phyloP scores from a whole-genome alignment of 768 basidiomycete species.

The Serendipita sp. region DNA sequence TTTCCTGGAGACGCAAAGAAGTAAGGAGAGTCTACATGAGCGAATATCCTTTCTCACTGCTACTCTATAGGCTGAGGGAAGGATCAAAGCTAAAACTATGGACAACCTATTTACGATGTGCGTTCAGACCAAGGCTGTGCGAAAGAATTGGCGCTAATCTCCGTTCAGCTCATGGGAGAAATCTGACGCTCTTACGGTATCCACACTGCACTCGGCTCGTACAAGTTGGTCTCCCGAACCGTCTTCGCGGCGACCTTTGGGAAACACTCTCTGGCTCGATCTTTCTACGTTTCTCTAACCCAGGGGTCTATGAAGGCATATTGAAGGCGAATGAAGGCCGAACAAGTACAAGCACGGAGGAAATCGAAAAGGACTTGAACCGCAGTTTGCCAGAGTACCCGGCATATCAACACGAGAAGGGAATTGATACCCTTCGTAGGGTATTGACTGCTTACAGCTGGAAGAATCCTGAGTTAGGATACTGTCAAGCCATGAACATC shows the following conservation, averaged over 20 bases:
- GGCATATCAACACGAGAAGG: slow-evolving; percentile 82
- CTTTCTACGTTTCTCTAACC: slow-evolving; percentile 75
- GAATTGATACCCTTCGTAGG: slow-evolving; percentile 66
- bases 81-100: slow-evolving; percentile 92
- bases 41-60: background rate
- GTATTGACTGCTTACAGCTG: slow-evolving; percentile 93
- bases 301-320: slow-evolving; percentile 62
- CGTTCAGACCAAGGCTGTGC: slow-evolving; percentile 12
- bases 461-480: slow-evolving; percentile 85
- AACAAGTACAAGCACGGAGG: slow-evolving; percentile 80
- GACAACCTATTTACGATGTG: slow-evolving; percentile 72
- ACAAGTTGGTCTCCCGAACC: slow-evolving; percentile 89
- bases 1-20: slow-evolving; percentile 89
- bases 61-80: slow-evolving; percentile 49
- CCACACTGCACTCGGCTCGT: slow-evolving; percentile 94
- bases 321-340: slow-evolving; percentile 56
- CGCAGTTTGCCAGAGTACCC: slow-evolving; percentile 92
- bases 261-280: slow-evolving; percentile 90
- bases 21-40: slow-evolving; percentile 25
- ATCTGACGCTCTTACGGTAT: slow-evolving; percentile 87
- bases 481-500: slow-evolving; percentile 99
- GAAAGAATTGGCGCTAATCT: slow-evolving; percentile 3
- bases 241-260: slow-evolving; percentile 94
- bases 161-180: slow-evolving; percentile 68
- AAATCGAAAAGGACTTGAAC: slow-evolving; percentile 97